phyloP scores from a whole-genome alignment of 768 basidiomycete species.

The Pleurotus tuoliensis region DNA sequence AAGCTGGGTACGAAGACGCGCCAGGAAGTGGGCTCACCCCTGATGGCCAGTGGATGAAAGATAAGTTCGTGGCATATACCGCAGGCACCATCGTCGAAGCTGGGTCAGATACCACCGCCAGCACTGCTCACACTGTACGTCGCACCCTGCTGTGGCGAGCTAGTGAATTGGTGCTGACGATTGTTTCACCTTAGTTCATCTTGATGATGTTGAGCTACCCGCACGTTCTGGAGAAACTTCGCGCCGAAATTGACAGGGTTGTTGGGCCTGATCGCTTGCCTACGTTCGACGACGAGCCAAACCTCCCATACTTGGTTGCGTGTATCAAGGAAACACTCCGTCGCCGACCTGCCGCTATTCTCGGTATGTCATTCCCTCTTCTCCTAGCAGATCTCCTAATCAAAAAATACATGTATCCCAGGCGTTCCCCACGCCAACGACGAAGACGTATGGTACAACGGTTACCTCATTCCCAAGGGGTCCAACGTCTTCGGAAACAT shows the following conservation, averaged over 20 bases:
- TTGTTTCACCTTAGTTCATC: neutral
- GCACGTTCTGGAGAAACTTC: conserved; percentile 48
- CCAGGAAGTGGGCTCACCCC: neutral
- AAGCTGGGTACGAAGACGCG: neutral
- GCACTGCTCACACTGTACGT: neutral
- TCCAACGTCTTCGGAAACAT: conserved; percentile 14
- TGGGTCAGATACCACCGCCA: neutral
- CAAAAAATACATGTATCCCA: conserved; percentile 10
- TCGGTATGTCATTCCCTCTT: conserved; percentile 22
- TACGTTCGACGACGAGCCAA: conserved; percentile 32
- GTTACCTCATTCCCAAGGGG: conserved; percentile 16
- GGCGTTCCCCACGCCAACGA: neutral
- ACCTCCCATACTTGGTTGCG: conserved; percentile 47
- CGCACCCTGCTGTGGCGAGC: neutral
- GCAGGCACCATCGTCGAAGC: neutral
- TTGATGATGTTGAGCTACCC: conserved; percentile 14
- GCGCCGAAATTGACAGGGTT: conserved; percentile 46
- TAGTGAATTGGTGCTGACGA: neutral
- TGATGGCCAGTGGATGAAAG: neutral
- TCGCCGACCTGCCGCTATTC: conserved; percentile 44
- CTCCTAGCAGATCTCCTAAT: neutral
- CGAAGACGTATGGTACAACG: conserved; percentile 18
- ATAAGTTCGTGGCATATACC: neutral
- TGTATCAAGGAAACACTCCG: conserved; percentile 44
- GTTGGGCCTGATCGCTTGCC: conserved; percentile 36